These are phyloP conservation scores for Ophiostoma angusticollis DNA, from an alignment of 2,329 filamentous ascomycete genomes.

Conservation along the genomic window DNA sequence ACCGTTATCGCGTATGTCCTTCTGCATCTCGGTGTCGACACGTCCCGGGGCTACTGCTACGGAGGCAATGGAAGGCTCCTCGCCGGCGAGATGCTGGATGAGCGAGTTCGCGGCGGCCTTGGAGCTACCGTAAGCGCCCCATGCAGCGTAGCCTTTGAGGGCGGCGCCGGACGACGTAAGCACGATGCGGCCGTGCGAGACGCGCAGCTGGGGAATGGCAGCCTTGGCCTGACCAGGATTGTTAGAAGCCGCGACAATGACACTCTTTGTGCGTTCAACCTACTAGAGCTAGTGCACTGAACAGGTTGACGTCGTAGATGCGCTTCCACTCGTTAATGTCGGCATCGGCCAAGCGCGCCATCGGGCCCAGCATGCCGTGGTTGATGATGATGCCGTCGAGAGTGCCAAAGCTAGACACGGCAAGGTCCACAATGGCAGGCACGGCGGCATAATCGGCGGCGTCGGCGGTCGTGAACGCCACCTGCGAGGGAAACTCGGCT, in stretches of 20 bases:
- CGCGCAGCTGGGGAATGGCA: conserved; percentile 54
- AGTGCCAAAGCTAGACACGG: conserved; percentile 53
- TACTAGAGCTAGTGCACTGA: conserved; percentile 70
- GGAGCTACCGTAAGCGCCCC: conserved; percentile 70
- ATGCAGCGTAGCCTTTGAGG: conserved; percentile 50
- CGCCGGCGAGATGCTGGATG: conserved; percentile 55
- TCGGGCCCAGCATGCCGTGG: conserved; percentile 69
- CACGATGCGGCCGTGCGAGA: conserved; percentile 57
- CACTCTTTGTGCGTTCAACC: conserved; percentile 17
- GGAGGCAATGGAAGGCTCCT: conserved; percentile 64
- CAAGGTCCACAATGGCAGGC: conserved; percentile 49
- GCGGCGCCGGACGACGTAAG: conserved; percentile 74
- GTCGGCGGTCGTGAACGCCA: conserved; percentile 44
- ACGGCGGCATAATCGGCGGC: conserved; percentile 36
- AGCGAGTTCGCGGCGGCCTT: conserved; percentile 80
- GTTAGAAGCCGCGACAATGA: conserved; percentile 17
- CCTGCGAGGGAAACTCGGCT: conserved; percentile 36
- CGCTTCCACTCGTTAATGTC: conserved; percentile 62
- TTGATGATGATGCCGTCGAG: conserved; percentile 81
- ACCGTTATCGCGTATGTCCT: conserved; percentile 55
- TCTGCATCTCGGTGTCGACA: conserved; percentile 84
- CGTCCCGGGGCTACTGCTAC: conserved; percentile 66
- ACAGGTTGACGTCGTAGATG: conserved; percentile 74
- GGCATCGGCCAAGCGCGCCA: conserved; percentile 55
- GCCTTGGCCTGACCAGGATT: conserved; percentile 46